phyloP scores from a whole-genome alignment of 768 basidiomycete species.

The Termitomyces sp. region DNA sequence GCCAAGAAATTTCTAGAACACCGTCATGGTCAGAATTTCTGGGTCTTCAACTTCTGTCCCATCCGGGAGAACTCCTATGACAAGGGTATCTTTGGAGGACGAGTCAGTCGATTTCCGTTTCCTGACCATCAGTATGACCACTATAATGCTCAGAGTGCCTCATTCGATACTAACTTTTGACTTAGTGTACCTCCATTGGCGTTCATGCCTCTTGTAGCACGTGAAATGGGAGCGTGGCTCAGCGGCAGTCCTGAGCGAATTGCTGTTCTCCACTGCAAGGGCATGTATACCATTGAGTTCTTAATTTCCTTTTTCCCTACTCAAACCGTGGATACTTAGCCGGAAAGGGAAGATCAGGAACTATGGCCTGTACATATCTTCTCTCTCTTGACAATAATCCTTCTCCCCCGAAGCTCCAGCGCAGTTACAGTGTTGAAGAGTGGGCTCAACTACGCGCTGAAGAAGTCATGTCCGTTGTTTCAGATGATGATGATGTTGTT shows the following conservation, averaged over 20 bases:
- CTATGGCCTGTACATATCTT: conserved; percentile 78
- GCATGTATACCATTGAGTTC: conserved; percentile 23
- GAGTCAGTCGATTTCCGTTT: conserved; percentile 82
- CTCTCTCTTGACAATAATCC: conserved; percentile 50
- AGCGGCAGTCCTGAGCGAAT: conserved; percentile 59
- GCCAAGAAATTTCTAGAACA: conserved; percentile 70
- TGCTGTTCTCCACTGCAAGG: conserved; percentile 86
- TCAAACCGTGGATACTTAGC: conserved; percentile 31
- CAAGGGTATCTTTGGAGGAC: conserved; percentile 57
- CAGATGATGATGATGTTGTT: conserved; percentile 31
- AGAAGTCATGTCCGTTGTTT: conserved; percentile 42
- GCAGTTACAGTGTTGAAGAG: conserved; percentile 42
- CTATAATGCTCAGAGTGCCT: background rate
- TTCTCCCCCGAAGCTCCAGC: conserved; percentile 40
- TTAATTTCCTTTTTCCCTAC: background rate
- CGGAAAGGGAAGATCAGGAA: conserved; percentile 83
- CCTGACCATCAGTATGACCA: conserved; percentile 81
- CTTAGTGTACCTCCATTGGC: conserved; percentile 54
- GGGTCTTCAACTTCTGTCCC: conserved; percentile 90
- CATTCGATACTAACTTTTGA: background rate
- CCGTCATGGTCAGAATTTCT: conserved; percentile 71
- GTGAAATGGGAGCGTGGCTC: conserved; percentile 75
- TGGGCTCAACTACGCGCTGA: conserved; percentile 43
- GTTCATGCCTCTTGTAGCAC: conserved; percentile 63
- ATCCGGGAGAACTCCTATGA: conserved; percentile 77